A percentile compares a stretch with the other conserved stretches of the same genome.
These are phyloP conservation scores for Maudiozyma turicensis DNA, from an alignment of 805 yeast genomes.

Conservation along the genomic window DNA sequence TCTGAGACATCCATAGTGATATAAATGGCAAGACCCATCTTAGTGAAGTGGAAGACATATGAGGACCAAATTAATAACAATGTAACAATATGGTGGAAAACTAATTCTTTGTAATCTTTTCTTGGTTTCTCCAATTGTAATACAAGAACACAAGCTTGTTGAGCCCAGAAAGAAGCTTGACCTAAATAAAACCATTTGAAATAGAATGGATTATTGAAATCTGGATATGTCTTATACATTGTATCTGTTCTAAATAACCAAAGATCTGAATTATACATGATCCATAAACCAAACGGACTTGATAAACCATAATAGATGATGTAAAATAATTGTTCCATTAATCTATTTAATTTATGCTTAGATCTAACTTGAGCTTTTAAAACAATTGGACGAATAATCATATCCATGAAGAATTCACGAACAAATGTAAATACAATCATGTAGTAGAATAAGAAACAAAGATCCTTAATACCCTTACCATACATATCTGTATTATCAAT, in stretches of 20 bases:
- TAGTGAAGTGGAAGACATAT: constrained; percentile 89
- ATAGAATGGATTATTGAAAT: constrained; percentile 54
- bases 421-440: constrained; percentile 82
- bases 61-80: constrained; percentile 78
- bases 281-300: constrained; percentile 82
- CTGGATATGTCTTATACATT: constrained; percentile 78
- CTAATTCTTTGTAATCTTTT: constrained; percentile 84
- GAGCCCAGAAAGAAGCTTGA: constrained; percentile 97
- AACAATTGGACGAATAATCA: constrained; percentile 67
- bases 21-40: constrained; percentile 87
- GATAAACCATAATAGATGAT: constrained; percentile 68
- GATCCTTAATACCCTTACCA: constrained; percentile 82
- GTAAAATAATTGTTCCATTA: constrained; percentile 88
- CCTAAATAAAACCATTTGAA: constrained; percentile 81
- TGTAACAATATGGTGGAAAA: constrained; percentile 89
- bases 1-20: constrained; percentile 97
- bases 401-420: constrained; percentile 88
- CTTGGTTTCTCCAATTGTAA: constrained; percentile 90
- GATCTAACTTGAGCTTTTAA: constrained; percentile 30
- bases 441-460: constrained; percentile 67
- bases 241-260: constrained; percentile 85
- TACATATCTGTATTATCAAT: constrained; percentile 54
- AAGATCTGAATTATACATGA: constrained; percentile 73
- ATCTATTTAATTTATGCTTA: constrained; percentile 55
- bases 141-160: constrained; percentile 76